Conservation (phyloP, 768 basidiomycete species). For the Kwoniella heveanensis region DNA sequence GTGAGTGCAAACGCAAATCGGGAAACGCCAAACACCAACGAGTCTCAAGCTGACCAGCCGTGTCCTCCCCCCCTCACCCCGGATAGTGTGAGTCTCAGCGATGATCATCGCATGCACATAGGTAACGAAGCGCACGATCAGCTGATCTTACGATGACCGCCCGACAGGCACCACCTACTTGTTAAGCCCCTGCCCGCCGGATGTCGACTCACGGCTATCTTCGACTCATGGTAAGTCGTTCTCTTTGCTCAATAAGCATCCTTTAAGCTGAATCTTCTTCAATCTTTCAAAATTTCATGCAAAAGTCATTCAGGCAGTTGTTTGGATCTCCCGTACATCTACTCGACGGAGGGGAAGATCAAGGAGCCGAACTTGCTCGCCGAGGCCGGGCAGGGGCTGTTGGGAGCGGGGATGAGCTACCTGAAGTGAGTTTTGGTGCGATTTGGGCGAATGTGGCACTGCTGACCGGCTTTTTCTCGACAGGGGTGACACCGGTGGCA, state of each 20-base stretch:
- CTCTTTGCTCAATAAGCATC: not conserved
- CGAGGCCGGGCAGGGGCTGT: conserved; percentile 82
- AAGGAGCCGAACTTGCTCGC: conserved; percentile 88
- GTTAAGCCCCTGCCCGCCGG: conserved; percentile 75
- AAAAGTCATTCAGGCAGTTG: conserved; percentile 59
- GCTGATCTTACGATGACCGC: too few relatives aligned
- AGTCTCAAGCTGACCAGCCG: not conserved
- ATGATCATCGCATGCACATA: too few relatives aligned
- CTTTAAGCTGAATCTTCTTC: not conserved
- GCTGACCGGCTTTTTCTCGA: conserved; percentile 44
- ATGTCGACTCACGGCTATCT: conserved; percentile 75
- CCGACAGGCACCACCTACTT: conserved; percentile 72
- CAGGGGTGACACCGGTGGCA: conserved; percentile 75
- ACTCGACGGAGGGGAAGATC: conserved; percentile 91
- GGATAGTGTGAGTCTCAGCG: conserved; percentile 3
- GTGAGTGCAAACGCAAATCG: conserved; percentile 55
- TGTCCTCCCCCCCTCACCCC: not conserved
- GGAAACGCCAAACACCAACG: too few relatives aligned
- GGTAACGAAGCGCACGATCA: too few relatives aligned
- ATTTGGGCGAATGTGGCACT: not conserved
- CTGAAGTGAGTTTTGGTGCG: conserved; percentile 33
- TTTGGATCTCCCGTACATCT: conserved; percentile 64
- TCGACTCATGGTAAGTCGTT: conserved; percentile 45
- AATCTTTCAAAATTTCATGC: too few relatives aligned
- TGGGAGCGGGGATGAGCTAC: conserved; percentile 77